A percentile compares a stretch with the other conserved stretches of the same genome.
These are phyloP conservation scores for Salvia hispanica DNA, from an alignment of 257 asterid genomes.

Conservation along the genomic window DNA sequence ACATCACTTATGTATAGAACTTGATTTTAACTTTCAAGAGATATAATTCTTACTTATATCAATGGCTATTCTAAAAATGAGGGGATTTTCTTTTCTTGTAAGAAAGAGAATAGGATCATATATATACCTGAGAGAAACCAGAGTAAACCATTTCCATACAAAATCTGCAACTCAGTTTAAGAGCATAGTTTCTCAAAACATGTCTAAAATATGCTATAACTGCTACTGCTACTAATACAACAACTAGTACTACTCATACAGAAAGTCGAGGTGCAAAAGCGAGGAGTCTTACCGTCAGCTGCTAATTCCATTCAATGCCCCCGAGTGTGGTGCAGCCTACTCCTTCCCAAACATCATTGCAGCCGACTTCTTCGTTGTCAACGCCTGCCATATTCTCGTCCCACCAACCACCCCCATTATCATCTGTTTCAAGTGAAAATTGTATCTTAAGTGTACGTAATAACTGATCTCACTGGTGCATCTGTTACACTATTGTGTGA, in stretches of 20 bases:
- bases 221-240: neutral
- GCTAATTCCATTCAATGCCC: slow-evolving; percentile 71
- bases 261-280: slow-evolving; percentile 1
- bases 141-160: slow-evolving; percentile 2
- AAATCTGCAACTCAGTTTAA: slow-evolving; percentile 6
- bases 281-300: neutral
- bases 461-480: neutral
- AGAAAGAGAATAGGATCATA: slow-evolving; percentile 6
- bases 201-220: neutral
- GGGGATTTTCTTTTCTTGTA: neutral
- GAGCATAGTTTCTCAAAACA: slow-evolving; percentile 13
- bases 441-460: neutral
- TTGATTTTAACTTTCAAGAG: too few species aligned
- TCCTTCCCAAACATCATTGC: slow-evolving; percentile 78
- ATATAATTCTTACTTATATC: too few species aligned
- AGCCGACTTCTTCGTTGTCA: slow-evolving; percentile 84
- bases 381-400: slow-evolving; percentile 82
- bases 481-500: neutral
- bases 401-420: slow-evolving; percentile 93
- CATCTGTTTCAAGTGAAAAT: slow-evolving; percentile 49
- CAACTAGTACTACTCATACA: neutral
- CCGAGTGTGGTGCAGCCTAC: slow-evolving; percentile 75
- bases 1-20: neutral
- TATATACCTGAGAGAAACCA: neutral
- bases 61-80: neutral